These are phyloP conservation scores for Priceomyces melissophilus DNA, from an alignment of 805 yeast genomes.

Conservation along the genomic window DNA sequence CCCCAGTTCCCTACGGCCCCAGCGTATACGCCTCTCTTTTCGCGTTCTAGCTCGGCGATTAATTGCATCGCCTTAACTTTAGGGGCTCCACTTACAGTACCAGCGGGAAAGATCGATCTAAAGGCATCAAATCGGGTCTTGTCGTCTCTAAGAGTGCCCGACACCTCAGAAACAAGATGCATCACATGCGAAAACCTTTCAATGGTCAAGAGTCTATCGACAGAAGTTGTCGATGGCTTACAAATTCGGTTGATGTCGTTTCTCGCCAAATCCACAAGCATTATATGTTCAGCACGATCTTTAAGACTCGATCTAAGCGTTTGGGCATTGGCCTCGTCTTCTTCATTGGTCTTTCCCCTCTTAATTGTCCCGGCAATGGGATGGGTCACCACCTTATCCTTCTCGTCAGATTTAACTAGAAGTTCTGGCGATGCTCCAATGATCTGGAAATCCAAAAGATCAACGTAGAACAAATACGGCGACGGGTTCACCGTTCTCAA, in stretches of 20 bases:
- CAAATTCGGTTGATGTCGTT: slow-evolving; percentile 96
- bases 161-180: slow-evolving; percentile 93
- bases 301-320: slow-evolving; percentile 72
- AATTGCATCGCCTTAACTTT: slow-evolving; percentile 96
- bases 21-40: slow-evolving; percentile 94
- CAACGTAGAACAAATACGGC: slow-evolving; percentile 93
- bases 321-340: slow-evolving; percentile 81
- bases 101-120: slow-evolving; percentile 97
- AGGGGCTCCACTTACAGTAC: slow-evolving; percentile 98
- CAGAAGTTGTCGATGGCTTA: slow-evolving; percentile 76
- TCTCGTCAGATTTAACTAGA: slow-evolving; percentile 72
- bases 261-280: slow-evolving; percentile 97
- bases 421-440: slow-evolving; percentile 98
- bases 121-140: slow-evolving; percentile 95
- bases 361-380: slow-evolving; percentile 97
- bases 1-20: slow-evolving; percentile 99
- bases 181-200: slow-evolving; percentile 96
- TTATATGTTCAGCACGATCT: slow-evolving; percentile 97
- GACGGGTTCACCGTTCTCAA: slow-evolving; percentile 95
- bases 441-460: slow-evolving; percentile 85
- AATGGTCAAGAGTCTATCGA: slow-evolving; percentile 83
- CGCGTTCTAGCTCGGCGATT: slow-evolving; percentile 83
- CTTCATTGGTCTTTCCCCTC: slow-evolving; percentile 87
- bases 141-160: slow-evolving; percentile 81
- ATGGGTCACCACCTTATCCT: slow-evolving; percentile 80